phyloP scores from a whole-genome alignment of 495 filamentous ascomycete genomes.

The Hypoxylon cercidicola region DNA sequence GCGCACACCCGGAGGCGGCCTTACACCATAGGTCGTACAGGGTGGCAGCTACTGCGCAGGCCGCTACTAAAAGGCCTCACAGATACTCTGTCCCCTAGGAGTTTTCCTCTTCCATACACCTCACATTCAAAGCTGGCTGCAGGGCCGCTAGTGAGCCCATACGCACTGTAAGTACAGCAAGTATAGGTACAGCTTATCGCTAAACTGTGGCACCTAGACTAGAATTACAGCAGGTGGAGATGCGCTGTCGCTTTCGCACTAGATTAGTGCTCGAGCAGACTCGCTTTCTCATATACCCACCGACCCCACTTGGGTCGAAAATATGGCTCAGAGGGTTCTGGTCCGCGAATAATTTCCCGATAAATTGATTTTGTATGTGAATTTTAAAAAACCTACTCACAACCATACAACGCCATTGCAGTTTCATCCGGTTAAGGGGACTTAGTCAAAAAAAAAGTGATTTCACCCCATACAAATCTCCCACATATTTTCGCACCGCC shows the following conservation, averaged over 20 bases:
- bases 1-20: too few relatives aligned
- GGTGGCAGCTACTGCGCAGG: too few relatives aligned
- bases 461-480: too few relatives aligned
- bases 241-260: background rate
- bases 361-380: constrained; percentile 14
- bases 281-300: constrained; percentile 22
- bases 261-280: constrained; percentile 21
- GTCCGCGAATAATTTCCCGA: constrained; percentile 1
- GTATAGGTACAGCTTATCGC: background rate
- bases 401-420: background rate
- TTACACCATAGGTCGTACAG: too few relatives aligned
- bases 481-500: too few relatives aligned
- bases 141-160: background rate
- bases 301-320: constrained; percentile 4
- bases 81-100: too few relatives aligned
- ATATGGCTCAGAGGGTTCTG: background rate
- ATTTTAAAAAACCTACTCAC: constrained; percentile 8
- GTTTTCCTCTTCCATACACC: too few relatives aligned
- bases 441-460: too few relatives aligned
- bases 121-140: too few relatives aligned
- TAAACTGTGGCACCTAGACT: background rate
- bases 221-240: background rate
- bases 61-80: too few relatives aligned
- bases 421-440: background rate
- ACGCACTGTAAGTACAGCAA: background rate